Percentiles rank a stretch among this genome's conserved stretches.
Conservation (phyloP, 306 rosid species). For the Malus sylvestris region DNA sequence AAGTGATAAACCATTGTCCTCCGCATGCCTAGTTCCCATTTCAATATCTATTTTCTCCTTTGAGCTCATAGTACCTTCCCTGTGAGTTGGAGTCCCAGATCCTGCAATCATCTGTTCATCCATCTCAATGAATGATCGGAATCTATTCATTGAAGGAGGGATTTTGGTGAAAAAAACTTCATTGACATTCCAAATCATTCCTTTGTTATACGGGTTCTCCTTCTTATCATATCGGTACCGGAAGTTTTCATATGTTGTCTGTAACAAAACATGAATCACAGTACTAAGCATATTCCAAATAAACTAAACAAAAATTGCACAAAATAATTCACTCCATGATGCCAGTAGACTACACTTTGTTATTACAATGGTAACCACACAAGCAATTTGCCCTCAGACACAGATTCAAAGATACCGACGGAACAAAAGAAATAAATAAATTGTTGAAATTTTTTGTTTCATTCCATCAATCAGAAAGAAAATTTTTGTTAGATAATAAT, state of each 20-base stretch:
- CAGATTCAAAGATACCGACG: neutral
- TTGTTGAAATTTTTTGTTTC: neutral
- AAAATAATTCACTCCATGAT: neutral
- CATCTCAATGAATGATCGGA: slow-evolving; percentile 43
- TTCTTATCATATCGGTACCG: slow-evolving; percentile 75
- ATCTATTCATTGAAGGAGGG: slow-evolving; percentile 48
- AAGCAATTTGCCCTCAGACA: neutral
- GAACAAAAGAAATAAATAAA: neutral
- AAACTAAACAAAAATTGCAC: neutral
- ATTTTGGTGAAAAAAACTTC: slow-evolving; percentile 59
- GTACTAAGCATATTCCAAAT: neutral
- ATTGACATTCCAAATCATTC: slow-evolving; percentile 35
- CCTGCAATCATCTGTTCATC: slow-evolving; percentile 38
- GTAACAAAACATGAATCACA: slow-evolving; percentile 16
- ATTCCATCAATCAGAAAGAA: too few relatives aligned
- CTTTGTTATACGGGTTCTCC: slow-evolving; percentile 70
- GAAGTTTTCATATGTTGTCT: slow-evolving; percentile 97
- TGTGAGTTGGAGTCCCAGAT: slow-evolving; percentile 34
- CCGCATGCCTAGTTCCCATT: slow-evolving; percentile 55
- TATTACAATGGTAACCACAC: neutral
- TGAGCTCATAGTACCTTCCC: slow-evolving; percentile 33
- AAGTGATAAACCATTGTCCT: slow-evolving; percentile 36
- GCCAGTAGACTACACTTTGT: neutral
- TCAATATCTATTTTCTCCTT: slow-evolving; percentile 78
- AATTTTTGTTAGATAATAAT: neutral